Evolutionary conservation across 495 filamentous ascomycete genomes (phyloP).

Genomic region (Aspergillus panamensis): DNA sequence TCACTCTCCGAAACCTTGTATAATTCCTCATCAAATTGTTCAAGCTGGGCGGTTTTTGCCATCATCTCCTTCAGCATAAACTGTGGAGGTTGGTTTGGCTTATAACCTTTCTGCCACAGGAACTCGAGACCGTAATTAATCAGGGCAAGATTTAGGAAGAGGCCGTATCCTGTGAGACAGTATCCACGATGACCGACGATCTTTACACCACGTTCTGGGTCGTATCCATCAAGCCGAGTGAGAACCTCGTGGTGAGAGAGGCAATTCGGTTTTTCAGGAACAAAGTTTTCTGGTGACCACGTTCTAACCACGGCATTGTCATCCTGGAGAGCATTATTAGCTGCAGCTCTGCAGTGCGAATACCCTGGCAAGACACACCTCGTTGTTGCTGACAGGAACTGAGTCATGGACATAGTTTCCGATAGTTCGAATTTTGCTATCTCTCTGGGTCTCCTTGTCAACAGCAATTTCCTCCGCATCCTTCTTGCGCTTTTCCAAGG

Average conservation of each 20-base stretch:
- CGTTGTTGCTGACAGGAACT: constrained; percentile 86
- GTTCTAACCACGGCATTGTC: constrained; percentile 71
- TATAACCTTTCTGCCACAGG: constrained; percentile 71
- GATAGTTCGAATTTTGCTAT: constrained; percentile 74
- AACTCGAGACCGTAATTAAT: constrained; percentile 94
- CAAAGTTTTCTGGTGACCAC: constrained; percentile 74
- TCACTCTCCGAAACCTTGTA: constrained; percentile 87
- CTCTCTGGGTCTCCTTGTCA: constrained; percentile 69
- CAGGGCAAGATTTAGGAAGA: constrained; percentile 89
- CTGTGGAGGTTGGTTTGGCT: constrained; percentile 84
- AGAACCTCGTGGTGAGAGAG: constrained; percentile 96
- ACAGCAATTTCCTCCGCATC: constrained; percentile 65
- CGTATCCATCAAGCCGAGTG: constrained; percentile 81
- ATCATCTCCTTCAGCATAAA: constrained; percentile 96
- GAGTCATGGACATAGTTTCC: constrained; percentile 93
- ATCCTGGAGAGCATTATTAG: constrained; percentile 53
- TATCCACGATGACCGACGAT: constrained; percentile 95
- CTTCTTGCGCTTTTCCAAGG: constrained; percentile 76
- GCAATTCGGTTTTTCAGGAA: constrained; percentile 63
- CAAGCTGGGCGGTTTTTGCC: constrained; percentile 98
- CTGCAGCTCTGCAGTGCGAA: constrained; percentile 55
- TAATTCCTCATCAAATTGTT: constrained; percentile 94
- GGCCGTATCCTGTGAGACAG: constrained; percentile 82
- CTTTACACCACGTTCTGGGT: constrained; percentile 90
- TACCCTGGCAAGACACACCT: constrained; percentile 45